These are phyloP conservation scores for Plantago ovata DNA, from an alignment of 257 asterid species.

Conservation along the genomic window DNA sequence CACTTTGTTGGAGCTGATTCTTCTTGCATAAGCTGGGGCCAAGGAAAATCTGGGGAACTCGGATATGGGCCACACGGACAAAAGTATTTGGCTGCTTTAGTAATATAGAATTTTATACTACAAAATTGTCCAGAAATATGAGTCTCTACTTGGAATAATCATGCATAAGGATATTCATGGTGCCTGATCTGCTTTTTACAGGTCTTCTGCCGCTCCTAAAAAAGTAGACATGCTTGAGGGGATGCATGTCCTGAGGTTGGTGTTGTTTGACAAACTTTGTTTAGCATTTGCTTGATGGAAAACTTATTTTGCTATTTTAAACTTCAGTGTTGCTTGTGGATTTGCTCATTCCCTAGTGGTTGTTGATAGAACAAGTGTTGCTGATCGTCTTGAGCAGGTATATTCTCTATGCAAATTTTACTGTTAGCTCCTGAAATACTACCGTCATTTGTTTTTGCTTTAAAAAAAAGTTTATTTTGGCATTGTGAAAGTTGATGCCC, in stretches of 20 bases:
- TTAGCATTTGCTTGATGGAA: not conserved
- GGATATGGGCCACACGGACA: constrained; percentile 93
- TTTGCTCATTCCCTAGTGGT: constrained; percentile 74
- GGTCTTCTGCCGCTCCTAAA: constrained; percentile 91
- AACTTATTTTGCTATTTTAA: constrained; percentile 13
- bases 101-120: constrained; percentile 20
- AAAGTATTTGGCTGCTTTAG: constrained; percentile 47
- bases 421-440: too few relatives aligned
- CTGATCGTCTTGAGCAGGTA: constrained; percentile 78
- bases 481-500: too few relatives aligned
- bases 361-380: constrained; percentile 66
- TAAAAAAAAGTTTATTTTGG: too few relatives aligned
- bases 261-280: constrained; percentile 2
- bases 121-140: constrained; percentile 6
- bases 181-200: constrained; percentile 29
- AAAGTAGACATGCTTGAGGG: constrained; percentile 88
- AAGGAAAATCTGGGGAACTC: constrained; percentile 87
- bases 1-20: constrained; percentile 99
- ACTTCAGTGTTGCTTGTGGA: constrained; percentile 89
- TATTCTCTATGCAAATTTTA: constrained; percentile 5
- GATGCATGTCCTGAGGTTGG: constrained; percentile 85
- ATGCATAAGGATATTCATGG: constrained; percentile 1
- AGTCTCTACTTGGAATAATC: not conserved
- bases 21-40: constrained; percentile 99
- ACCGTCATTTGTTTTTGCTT: too few relatives aligned